These are phyloP conservation scores for Curvularia eragrostidis DNA, from an alignment of 2,329 filamentous ascomycete genomes.

Conservation along the genomic window DNA sequence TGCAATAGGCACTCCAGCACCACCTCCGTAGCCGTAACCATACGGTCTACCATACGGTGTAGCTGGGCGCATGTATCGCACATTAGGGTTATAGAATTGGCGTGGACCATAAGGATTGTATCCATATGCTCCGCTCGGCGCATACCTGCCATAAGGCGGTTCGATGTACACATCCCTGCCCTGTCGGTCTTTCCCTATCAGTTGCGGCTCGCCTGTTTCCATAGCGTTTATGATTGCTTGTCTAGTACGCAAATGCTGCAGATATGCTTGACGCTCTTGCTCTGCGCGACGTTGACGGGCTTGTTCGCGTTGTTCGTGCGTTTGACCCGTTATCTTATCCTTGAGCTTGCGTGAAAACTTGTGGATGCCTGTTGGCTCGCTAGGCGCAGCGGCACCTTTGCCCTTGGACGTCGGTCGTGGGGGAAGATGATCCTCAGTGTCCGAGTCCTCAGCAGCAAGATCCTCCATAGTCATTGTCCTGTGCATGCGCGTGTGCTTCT, in stretches of 20 bases:
- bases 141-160: conserved; percentile 53
- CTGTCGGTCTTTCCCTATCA: conserved; percentile 60
- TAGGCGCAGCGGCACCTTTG: conserved; percentile 8
- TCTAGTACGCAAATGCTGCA: conserved; percentile 59
- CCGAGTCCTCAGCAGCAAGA: conserved; percentile 53
- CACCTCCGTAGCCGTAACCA: conserved; percentile 50
- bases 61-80: conserved; percentile 58
- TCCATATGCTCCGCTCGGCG: conserved; percentile 46
- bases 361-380: conserved; percentile 46
- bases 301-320: conserved; percentile 61
- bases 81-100: conserved; percentile 57
- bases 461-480: conserved; percentile 52
- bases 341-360: conserved; percentile 65
- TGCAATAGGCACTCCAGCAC: conserved; percentile 45
- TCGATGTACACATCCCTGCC: conserved; percentile 66
- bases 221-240: conserved; percentile 60
- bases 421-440: conserved; percentile 37
- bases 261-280: conserved; percentile 60
- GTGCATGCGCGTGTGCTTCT: conserved; percentile 52
- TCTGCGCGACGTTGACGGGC: conserved; percentile 56
- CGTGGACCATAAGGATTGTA: conserved; percentile 57
- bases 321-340: conserved; percentile 64
- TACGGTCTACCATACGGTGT: conserved; percentile 54
- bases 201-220: conserved; percentile 63
- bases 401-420: conserved; percentile 18